phyloP scores from a whole-genome alignment of 2,329 filamentous ascomycete species.

The Fusarium pseudocircinatum region DNA sequence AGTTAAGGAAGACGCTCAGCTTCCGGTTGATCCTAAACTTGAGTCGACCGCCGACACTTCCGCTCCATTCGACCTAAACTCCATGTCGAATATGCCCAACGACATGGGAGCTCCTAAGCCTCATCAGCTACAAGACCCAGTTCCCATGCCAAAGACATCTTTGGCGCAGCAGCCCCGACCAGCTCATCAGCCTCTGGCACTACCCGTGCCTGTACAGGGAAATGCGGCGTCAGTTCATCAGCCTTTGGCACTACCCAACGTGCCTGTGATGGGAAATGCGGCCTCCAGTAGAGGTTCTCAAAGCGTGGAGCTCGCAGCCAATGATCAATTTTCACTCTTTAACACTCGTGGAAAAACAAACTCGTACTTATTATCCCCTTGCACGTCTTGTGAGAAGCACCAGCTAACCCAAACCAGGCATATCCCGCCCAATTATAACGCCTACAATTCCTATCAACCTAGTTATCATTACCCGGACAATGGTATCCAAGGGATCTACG shows the following conservation, averaged over 20 bases:
- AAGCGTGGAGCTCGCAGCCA: background rate
- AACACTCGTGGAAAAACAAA: background rate
- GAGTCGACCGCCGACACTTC: background rate
- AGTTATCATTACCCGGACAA: background rate
- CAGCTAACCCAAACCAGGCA: background rate
- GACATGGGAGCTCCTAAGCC: background rate
- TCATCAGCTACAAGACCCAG: background rate
- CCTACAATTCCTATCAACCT: background rate
- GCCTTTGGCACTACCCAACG: background rate
- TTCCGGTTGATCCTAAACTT: background rate
- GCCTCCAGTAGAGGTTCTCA: background rate
- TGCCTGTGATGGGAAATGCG: background rate
- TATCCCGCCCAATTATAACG: background rate
- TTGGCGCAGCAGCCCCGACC: background rate
- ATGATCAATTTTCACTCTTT: background rate
- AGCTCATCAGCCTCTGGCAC: background rate
- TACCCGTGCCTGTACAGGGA: background rate
- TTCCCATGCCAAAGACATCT: background rate
- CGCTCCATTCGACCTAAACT: background rate
- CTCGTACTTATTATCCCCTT: background rate
- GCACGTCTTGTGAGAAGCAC: background rate
- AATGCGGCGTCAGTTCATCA: background rate
- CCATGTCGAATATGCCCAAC: background rate
- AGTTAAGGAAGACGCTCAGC: background rate
- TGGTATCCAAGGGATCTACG: background rate